Base-by-base conservation (phyloP, 768 basidiomycete genomes). In the Rhodosporidiobolus sp. region DNA sequence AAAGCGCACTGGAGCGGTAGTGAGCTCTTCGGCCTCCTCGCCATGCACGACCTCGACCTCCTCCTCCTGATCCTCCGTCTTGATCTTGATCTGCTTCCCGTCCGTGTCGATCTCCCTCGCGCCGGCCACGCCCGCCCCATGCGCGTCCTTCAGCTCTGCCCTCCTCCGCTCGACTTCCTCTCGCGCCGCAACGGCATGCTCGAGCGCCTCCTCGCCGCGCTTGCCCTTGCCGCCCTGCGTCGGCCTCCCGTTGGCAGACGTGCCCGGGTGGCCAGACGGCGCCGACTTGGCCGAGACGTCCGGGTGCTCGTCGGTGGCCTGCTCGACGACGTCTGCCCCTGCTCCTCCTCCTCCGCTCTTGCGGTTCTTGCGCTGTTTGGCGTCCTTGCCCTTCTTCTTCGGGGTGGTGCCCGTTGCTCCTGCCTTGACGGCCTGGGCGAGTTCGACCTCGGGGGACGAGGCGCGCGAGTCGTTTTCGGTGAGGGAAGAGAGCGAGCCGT, bases 101-200 rank as follows among this genome's bases (percentile, higher is more conserved):
- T 46, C 57, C 35, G 50, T 20, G 0, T 56, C 69, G 8, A 60
- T 17, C 30, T 60, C 55, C 14, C 53, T 14, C 30, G 63, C 70
- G 14, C 59, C 57, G 5, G 64, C 70, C 7, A 67, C 71, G 6
- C 66, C 71, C 11, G 58, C 71, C 8, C 71, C 71, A 43, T 72
- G 65, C 52, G 32, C 65, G n/a, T 60, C 73, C 58, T 69, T 76
- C 20, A 71, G 45, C 38, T 72, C 48, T 22, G 61, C 68, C 26
- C 75, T 20, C 28, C 75, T 20, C 12, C 75, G 55, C 58, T 76
- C 75, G n/a, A 76, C 75, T 57, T 76, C 61, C 49, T 76, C 75
- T n/a, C 75, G 38, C 50, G 70, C 69, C 7, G 75, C 75, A 9
- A 72, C 72, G 1, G 72, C 75, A 53, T 76, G 67, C 55, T 76